A percentile compares a stretch with the other conserved stretches of the same genome.
Evolutionary conservation across 2,329 filamentous ascomycete species (phyloP).

Genomic region (Botrytis hyacinthi): DNA sequence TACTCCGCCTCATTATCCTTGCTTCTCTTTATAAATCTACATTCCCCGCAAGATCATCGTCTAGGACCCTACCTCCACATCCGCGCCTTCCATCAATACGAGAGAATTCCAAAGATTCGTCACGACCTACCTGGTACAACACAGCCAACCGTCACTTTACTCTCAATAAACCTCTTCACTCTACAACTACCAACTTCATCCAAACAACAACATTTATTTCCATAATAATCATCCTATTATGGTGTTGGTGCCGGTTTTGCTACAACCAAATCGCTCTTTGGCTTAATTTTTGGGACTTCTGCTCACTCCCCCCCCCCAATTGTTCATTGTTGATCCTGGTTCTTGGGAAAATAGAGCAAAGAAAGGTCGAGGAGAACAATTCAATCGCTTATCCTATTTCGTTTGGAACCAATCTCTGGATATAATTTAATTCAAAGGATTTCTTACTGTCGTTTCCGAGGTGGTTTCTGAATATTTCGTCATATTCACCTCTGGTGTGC

Average conservation of each 20-base stretch:
- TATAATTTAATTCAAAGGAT: background rate
- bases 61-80: background rate
- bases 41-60: conserved; percentile 16
- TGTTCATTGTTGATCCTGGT: conserved; percentile 4
- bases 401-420: background rate
- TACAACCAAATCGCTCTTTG: background rate
- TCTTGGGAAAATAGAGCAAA: background rate
- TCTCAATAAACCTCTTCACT: background rate
- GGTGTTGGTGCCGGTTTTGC: background rate
- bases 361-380: background rate
- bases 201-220: background rate
- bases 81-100: background rate
- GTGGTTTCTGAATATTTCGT: background rate
- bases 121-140: background rate
- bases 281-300: background rate
- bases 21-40: background rate
- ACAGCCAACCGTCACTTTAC: background rate
- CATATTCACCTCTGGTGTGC: background rate
- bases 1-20: conserved; percentile 2
- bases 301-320: background rate
- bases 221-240: background rate
- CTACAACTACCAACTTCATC: background rate
- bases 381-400: background rate
- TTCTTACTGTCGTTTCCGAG: background rate
- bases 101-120: background rate